phyloP scores from a whole-genome alignment of 2,329 filamentous ascomycete genomes.

The Aureobasidium sp. region DNA sequence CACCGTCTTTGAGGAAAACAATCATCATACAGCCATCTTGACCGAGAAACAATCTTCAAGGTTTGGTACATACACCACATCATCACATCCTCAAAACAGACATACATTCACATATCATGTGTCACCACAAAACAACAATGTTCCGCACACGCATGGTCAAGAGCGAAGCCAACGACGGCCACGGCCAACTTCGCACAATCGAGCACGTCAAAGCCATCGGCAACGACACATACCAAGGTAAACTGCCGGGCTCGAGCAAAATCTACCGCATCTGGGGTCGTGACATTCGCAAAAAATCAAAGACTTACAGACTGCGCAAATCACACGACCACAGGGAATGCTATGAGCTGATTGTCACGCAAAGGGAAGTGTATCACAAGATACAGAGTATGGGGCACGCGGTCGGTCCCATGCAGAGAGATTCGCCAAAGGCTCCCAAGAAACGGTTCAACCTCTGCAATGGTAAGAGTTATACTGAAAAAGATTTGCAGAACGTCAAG shows the following conservation, averaged over 20 bases:
- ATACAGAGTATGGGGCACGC: neutral
- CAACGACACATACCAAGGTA: neutral
- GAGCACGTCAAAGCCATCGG: neutral
- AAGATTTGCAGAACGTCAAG: neutral
- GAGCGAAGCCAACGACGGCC: neutral
- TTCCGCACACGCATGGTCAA: neutral
- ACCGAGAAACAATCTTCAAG: too few species aligned
- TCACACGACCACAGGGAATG: neutral
- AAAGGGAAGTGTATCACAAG: neutral
- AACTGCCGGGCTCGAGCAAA: neutral
- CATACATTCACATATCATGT: neutral
- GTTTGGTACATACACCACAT: too few species aligned
- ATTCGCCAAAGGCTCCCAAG: neutral
- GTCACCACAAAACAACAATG: neutral
- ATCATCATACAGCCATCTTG: too few species aligned
- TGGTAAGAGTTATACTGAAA: neutral
- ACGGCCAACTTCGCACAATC: neutral
- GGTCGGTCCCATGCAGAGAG: neutral
- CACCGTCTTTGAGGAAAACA: too few species aligned
- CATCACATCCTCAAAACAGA: too few species aligned
- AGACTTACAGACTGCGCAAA: neutral
- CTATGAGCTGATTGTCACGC: neutral
- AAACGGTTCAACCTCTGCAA: neutral
- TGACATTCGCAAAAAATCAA: neutral
- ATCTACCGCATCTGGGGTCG: neutral